A percentile compares a stretch with the other conserved stretches of the same genome.
Conservation (phyloP, 345 rosid species). For the Eucalyptus regnans region DNA sequence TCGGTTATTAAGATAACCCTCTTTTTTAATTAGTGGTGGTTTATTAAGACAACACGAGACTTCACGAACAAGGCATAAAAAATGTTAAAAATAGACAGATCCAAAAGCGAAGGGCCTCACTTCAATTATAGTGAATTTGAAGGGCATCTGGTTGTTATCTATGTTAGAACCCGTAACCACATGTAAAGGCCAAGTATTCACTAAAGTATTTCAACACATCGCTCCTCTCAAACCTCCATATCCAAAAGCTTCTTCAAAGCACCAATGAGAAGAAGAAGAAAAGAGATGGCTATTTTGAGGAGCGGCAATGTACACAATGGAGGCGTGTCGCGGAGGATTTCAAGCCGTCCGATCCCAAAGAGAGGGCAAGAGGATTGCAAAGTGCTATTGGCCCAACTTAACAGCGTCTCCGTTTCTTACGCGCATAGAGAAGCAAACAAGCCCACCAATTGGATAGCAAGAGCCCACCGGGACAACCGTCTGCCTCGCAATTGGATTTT, state of each 20-base stretch:
- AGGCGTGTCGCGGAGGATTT: constrained; percentile 6
- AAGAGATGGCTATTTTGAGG: constrained; percentile 23
- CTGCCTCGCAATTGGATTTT: too few species aligned
- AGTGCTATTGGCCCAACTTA: too few species aligned
- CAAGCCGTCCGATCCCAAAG: constrained; percentile 55
- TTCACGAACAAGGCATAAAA: background rate
- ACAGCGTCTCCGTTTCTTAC: too few species aligned
- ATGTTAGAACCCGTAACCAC: background rate
- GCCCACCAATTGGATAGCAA: too few species aligned
- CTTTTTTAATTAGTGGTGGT: background rate
- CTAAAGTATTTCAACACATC: background rate
- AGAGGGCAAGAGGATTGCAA: constrained; percentile 69
- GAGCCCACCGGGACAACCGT: too few species aligned
- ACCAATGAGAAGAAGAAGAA: background rate
- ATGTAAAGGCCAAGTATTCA: background rate
- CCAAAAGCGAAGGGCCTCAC: background rate
- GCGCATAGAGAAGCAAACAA: too few species aligned
- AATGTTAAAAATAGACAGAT: background rate
- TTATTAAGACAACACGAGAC: background rate
- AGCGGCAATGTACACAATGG: constrained; percentile 13
- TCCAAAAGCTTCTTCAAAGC: background rate
- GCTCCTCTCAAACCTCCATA: background rate
- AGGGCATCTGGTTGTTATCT: background rate
- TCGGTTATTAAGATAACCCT: background rate
- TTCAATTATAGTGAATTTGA: background rate